phyloP scores from a whole-genome alignment of 1,284 basidiomycete genomes.

The Cryptococcus depauperatus region DNA sequence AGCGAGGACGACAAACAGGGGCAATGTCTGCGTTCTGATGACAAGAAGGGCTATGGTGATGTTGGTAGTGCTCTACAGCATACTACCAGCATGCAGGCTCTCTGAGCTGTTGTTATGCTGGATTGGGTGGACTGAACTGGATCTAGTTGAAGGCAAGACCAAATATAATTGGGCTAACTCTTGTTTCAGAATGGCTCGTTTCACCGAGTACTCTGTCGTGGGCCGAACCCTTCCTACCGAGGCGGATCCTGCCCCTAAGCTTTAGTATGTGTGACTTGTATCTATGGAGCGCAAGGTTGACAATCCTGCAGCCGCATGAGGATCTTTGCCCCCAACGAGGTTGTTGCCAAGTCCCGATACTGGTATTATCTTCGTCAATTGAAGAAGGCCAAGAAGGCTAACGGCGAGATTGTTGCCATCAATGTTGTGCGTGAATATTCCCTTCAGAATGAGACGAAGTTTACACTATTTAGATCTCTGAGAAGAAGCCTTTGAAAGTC shows the following conservation, averaged over 20 bases:
- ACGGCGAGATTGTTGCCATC: slow-evolving; percentile 96
- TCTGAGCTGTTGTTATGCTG: slow-evolving; percentile 4
- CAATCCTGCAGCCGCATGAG: slow-evolving; percentile 77
- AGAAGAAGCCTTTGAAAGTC: slow-evolving; percentile 94
- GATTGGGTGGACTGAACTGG: background rate
- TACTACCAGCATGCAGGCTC: slow-evolving; percentile 10
- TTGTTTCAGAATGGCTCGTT: slow-evolving; percentile 45
- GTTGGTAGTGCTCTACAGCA: background rate
- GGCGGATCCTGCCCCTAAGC: slow-evolving; percentile 81
- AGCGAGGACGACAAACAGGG: slow-evolving; percentile 40
- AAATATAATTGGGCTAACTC: slow-evolving; percentile 3
- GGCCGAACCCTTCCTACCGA: slow-evolving; percentile 96
- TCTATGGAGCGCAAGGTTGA: background rate
- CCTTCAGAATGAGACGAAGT: background rate
- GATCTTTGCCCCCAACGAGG: slow-evolving; percentile 96
- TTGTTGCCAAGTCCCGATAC: slow-evolving; percentile 98
- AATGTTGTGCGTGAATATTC: slow-evolving; percentile 73
- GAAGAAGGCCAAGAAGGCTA: slow-evolving; percentile 99
- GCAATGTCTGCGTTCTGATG: slow-evolving; percentile 42
- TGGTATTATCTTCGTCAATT: slow-evolving; percentile 99
- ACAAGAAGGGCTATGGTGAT: slow-evolving; percentile 1
- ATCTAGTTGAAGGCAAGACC: slow-evolving; percentile 1
- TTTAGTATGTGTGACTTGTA: slow-evolving; percentile 29
- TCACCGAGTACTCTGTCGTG: slow-evolving; percentile 89
- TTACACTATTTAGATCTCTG: slow-evolving; percentile 64